Conservation (phyloP, 768 basidiomycete species). For the Rhizopogon vesiculosus region DNA sequence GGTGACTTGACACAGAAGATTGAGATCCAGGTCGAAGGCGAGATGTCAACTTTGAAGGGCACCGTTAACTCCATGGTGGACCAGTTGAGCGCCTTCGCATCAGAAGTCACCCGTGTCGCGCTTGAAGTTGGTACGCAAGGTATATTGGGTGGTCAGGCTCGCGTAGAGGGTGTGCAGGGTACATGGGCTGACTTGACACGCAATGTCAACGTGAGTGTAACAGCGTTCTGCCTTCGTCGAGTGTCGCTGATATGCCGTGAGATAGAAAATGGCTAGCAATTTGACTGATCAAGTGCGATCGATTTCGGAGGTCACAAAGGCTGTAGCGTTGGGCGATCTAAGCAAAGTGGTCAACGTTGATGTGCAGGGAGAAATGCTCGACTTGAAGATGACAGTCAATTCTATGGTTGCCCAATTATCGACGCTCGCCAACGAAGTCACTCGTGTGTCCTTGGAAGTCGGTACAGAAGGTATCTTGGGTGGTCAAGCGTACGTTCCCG, state of each 20-base stretch:
- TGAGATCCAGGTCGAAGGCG: conserved; percentile 83
- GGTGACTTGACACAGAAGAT: conserved; percentile 93
- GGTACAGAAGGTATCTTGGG: conserved; percentile 92
- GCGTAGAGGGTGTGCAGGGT: conserved; percentile 86
- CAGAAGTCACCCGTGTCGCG: conserved; percentile 79
- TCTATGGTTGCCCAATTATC: conserved; percentile 72
- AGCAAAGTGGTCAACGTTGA: conserved; percentile 84
- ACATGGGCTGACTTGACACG: conserved; percentile 90
- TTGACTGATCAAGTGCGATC: conserved; percentile 85
- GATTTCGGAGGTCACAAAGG: conserved; percentile 82
- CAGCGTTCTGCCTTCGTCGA: not conserved
- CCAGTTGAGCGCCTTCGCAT: conserved; percentile 80
- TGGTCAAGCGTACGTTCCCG: conserved; percentile 88
- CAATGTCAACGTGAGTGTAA: conserved; percentile 70
- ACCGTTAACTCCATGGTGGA: conserved; percentile 97
- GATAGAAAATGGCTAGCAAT: conserved; percentile 83
- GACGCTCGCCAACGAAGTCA: conserved; percentile 79
- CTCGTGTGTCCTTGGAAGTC: conserved; percentile 87
- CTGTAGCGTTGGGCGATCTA: conserved; percentile 79
- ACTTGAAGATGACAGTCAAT: conserved; percentile 77
- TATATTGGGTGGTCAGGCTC: conserved; percentile 87
- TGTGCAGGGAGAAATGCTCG: conserved; percentile 92
- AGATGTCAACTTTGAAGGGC: conserved; percentile 79
- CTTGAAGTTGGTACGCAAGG: conserved; percentile 89
- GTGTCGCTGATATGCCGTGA: not conserved